Evolutionary conservation across 2,329 filamentous ascomycete genomes (phyloP), one percentile per base, ranked within the genome.

Genomic region (Phyllosticta citriasiana): DNA sequence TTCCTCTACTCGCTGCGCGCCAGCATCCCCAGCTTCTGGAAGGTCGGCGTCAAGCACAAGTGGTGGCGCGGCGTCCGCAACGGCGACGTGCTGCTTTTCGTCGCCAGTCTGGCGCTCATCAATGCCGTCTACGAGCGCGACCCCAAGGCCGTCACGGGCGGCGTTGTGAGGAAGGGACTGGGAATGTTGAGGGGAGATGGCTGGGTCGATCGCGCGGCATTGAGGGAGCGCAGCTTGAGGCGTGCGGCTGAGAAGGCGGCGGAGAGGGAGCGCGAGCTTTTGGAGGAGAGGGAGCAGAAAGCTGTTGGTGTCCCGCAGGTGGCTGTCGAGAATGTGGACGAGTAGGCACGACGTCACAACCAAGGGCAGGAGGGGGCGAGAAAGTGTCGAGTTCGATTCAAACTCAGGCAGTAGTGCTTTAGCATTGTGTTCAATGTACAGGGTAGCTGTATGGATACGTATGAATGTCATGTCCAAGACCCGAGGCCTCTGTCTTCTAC

Each of bases 41-140:
- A 96, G 78, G 90, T 96, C 0, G 91, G 92, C n/a, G 84, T 88
- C 60, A 97, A 97, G 84, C 80, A 87, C 35, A 83, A 90, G 1
- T 91, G 91, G 85, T 96, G 93, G 91, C 85, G 82, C 65, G 89
- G 89, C 10, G 81, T 94, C 71, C 84, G 82, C 68, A 88, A 89
- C 47, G 91, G 91, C 0, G 93, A 97, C 74, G 84, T 97, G 4
- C 83, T 88, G 77, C 77, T 97, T 3, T 92, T 97, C 69, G 88
- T 93, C 16, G 74, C 85, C 19, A 88, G 90, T 55, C 79, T 96
- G 75, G 89, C 89, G 67, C 74, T 92, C 19, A 84, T 92, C 19
- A 90, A 91, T 61, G 83, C 84, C 8, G 84, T 94, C 1, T 90
- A 93, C 69, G 89, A 95, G 77, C 78, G 81, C 26, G 82, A 88